Percentiles rank a stretch among this genome's conserved stretches.
Conservation (phyloP, 495 filamentous ascomycete species). For the Podospora pseudocomata region DNA sequence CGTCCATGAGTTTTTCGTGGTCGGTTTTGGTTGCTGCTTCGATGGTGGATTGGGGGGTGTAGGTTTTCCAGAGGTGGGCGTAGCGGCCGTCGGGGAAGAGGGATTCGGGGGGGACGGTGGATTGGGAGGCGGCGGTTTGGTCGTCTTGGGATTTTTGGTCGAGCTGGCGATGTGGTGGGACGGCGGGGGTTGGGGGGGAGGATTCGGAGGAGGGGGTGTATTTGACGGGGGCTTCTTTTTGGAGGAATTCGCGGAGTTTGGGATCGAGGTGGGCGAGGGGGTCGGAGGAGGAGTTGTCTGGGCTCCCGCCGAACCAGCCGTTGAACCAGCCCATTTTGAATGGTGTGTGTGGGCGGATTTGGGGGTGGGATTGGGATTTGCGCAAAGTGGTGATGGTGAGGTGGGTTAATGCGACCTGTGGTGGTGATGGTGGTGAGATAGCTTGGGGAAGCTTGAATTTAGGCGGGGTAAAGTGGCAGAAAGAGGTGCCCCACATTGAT, state of each 20-base stretch:
- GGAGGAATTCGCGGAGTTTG: constrained; percentile 76
- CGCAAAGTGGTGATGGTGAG: neutral
- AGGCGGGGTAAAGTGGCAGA: constrained; percentile 28
- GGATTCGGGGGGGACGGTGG: constrained; percentile 36
- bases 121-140: neutral
- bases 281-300: constrained; percentile 46
- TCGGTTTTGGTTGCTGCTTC: constrained; percentile 64
- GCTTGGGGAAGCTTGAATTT: constrained; percentile 20
- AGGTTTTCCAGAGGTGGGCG: constrained; percentile 88
- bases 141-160: neutral
- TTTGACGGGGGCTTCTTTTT: constrained; percentile 75
- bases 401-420: neutral
- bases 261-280: constrained; percentile 81
- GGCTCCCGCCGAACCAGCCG: constrained; percentile 37
- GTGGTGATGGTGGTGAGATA: constrained; percentile 4
- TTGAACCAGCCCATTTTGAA: constrained; percentile 68
- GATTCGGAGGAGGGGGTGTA: constrained; percentile 44
- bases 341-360: neutral
- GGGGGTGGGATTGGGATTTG: neutral
- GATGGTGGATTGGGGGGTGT: constrained; percentile 62
- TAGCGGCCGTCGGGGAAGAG: constrained; percentile 77
- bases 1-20: constrained; percentile 66
- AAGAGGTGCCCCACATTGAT: neutral
- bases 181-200: constrained; percentile 8
- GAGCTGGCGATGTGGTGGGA: constrained; percentile 8